phyloP scores from a whole-genome alignment of 768 basidiomycete species.

The Lactarius vividus region DNA sequence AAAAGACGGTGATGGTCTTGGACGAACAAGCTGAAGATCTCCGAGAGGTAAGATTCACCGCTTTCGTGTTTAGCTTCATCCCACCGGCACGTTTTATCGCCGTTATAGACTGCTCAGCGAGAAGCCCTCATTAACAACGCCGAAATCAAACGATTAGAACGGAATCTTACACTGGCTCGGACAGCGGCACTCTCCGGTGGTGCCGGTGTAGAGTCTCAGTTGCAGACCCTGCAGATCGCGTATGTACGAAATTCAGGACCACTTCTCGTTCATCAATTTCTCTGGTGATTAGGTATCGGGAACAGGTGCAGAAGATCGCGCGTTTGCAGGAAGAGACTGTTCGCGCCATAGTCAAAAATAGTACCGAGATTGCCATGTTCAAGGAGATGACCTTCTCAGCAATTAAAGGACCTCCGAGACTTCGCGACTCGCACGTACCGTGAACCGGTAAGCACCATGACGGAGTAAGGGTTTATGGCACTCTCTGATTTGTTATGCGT shows the following conservation, averaged over 20 bases:
- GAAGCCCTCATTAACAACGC: conserved; percentile 65
- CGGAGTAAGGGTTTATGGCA: not conserved
- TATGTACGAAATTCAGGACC: conserved; percentile 37
- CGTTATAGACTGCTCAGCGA: conserved; percentile 65
- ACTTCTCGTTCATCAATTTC: conserved; percentile 9
- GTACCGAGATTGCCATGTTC: conserved; percentile 79
- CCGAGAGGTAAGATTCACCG: conserved; percentile 58
- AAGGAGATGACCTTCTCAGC: conserved; percentile 75
- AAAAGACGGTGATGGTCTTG: conserved; percentile 66
- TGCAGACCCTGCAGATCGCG: conserved; percentile 78
- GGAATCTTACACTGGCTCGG: conserved; percentile 69
- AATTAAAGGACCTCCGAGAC: conserved; percentile 63
- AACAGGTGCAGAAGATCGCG: conserved; percentile 73
- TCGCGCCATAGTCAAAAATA: conserved; percentile 78
- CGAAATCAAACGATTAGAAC: conserved; percentile 66
- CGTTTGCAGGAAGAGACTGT: conserved; percentile 77
- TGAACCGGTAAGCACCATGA: not conserved
- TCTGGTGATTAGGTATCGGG: conserved; percentile 55
- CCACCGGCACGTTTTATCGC: not conserved
- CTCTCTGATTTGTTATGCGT: not conserved
- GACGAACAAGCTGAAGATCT: conserved; percentile 79
- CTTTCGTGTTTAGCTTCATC: not conserved
- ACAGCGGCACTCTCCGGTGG: conserved; percentile 76
- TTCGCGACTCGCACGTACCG: conserved; percentile 42
- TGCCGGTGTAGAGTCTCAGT: conserved; percentile 75